Evolutionary conservation across 441 rosid genomes (phyloP).

Genomic region (Breynia disticha): DNA sequence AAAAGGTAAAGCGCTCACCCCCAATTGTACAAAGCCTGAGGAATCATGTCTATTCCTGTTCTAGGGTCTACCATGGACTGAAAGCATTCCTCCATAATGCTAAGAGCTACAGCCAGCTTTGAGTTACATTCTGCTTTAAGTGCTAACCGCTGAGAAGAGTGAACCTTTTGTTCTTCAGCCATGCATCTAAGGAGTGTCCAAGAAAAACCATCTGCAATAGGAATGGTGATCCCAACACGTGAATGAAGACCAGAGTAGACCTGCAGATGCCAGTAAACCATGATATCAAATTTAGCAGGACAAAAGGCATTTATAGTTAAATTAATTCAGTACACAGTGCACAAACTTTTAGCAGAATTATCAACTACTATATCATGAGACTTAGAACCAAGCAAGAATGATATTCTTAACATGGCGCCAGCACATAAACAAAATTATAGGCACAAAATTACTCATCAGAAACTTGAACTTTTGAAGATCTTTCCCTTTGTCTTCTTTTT

Average conservation of each 20-base stretch:
- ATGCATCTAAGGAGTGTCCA: conserved; percentile 90
- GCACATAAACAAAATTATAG: too few relatives aligned
- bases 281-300: not conserved
- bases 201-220: conserved; percentile 51
- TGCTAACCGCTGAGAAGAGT: conserved; percentile 62
- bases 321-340: too few relatives aligned
- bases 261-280: conserved; percentile 35
- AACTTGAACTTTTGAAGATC: too few relatives aligned
- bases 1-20: conserved; percentile 38
- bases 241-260: conserved; percentile 69
- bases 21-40: conserved; percentile 87
- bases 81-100: conserved; percentile 95
- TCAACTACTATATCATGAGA: too few relatives aligned
- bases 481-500: too few relatives aligned
- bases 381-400: too few relatives aligned
- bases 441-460: not conserved
- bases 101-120: conserved; percentile 81
- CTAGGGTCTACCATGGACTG: conserved; percentile 91
- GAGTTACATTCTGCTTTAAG: conserved; percentile 95
- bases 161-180: conserved; percentile 73
- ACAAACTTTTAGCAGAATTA: too few relatives aligned
- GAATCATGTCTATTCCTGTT: conserved; percentile 95
- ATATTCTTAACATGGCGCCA: too few relatives aligned
- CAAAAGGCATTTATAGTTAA: too few relatives aligned
- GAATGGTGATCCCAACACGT: conserved; percentile 55